A percentile compares a stretch with the other conserved stretches of the same genome.
phyloP scores from a whole-genome alignment of 140 eudicot species.

The Cichorium intybus region DNA sequence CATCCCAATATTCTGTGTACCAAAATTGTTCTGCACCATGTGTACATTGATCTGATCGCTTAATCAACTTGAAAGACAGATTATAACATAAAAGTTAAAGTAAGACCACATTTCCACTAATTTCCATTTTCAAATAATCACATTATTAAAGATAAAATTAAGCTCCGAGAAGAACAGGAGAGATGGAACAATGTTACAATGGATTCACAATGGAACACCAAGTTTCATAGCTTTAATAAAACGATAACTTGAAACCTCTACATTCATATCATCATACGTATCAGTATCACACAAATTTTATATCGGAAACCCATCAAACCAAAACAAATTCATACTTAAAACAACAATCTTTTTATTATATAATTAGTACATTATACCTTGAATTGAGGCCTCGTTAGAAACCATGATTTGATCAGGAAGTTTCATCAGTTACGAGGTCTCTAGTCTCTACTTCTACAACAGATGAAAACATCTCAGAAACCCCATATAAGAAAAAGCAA shows the following conservation, averaged over 20 bases:
- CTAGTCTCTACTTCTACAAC: constrained; percentile 5
- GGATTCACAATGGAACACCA: too few species aligned
- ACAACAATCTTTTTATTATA: constrained; percentile 2
- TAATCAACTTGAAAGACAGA: constrained; percentile 8
- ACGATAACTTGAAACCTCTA: constrained; percentile 12
- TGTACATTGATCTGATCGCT: background rate
- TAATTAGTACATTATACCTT: constrained; percentile 17
- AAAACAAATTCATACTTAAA: constrained; percentile 1
- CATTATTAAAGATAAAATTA: too few species aligned
- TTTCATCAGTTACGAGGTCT: background rate
- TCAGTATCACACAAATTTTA: background rate
- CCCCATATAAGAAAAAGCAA: too few species aligned
- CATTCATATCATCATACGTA: constrained; percentile 16
- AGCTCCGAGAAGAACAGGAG: too few species aligned
- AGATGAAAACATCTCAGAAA: background rate
- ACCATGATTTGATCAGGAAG: background rate
- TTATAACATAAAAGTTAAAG: background rate
- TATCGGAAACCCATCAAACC: constrained; percentile 1
- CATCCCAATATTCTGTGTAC: background rate
- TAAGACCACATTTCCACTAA: background rate
- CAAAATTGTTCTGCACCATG: background rate
- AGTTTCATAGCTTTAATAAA: background rate
- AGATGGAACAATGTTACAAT: too few species aligned
- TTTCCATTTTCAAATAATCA: background rate
- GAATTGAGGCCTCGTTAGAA: constrained; percentile 4